A percentile compares a stretch with the other conserved stretches of the same genome.
Evolutionary conservation across 2,329 filamentous ascomycete species (phyloP).

Genomic region (Neopestalotiopsis sp.): DNA sequence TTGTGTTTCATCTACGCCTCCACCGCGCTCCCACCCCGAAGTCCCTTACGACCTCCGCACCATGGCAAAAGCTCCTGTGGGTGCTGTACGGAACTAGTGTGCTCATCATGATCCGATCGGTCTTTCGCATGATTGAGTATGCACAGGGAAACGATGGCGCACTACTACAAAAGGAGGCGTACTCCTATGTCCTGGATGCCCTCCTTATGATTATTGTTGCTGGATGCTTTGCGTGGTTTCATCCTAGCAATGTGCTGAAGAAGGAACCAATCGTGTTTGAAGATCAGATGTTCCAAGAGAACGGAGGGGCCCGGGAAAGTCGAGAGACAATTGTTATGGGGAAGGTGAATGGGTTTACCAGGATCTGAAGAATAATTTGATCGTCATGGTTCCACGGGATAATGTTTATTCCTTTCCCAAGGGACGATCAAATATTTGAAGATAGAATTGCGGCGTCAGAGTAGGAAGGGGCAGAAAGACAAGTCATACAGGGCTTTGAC

Average conservation of each 20-base stretch:
- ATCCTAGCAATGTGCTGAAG: background rate
- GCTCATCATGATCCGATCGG: constrained; percentile 52
- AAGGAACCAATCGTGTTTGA: background rate
- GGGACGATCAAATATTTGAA: too few species aligned
- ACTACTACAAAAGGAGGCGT: background rate
- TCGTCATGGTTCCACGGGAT: too few species aligned
- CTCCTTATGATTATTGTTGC: background rate
- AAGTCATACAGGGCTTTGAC: too few species aligned
- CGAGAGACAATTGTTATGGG: background rate
- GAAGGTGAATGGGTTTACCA: background rate
- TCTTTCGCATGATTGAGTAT: constrained; percentile 57
- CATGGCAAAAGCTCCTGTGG: constrained; percentile 25
- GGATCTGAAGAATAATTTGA: background rate
- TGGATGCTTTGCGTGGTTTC: background rate
- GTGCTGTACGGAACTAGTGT: constrained; percentile 18
- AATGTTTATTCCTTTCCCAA: too few species aligned
- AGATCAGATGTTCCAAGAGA: background rate
- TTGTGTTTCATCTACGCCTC: constrained; percentile 54
- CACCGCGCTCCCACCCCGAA: constrained; percentile 33
- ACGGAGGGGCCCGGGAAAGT: background rate
- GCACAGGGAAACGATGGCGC: constrained; percentile 36
- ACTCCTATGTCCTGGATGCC: background rate
- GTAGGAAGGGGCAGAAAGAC: too few species aligned
- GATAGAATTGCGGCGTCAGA: too few species aligned
- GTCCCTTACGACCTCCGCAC: constrained; percentile 24